Conservation (phyloP, 1,284 basidiomycete species). For the Inonotus hispidus region DNA sequence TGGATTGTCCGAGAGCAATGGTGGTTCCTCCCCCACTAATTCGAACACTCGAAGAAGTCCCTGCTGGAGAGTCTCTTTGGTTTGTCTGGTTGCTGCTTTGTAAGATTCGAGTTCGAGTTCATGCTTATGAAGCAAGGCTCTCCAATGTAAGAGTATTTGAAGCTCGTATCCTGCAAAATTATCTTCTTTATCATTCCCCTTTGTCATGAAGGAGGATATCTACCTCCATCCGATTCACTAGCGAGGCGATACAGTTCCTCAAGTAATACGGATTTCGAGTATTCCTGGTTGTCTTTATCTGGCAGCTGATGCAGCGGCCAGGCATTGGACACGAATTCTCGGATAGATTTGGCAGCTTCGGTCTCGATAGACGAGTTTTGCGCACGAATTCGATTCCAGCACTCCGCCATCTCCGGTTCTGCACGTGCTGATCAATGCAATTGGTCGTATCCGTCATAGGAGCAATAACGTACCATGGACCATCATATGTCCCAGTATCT, state of each 20-base stretch:
- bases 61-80: neutral
- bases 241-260: neutral
- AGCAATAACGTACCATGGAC: slow-evolving; percentile 1
- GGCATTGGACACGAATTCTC: neutral
- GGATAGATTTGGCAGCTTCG: neutral
- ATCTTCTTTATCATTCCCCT: neutral
- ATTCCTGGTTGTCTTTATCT: neutral
- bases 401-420: slow-evolving; percentile 4
- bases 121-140: slow-evolving; percentile 1
- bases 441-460: no score
- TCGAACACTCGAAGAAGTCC: neutral
- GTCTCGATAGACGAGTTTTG: neutral
- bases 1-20: neutral
- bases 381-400: neutral
- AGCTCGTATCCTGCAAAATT: neutral
- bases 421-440: neutral
- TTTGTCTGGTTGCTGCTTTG: neutral
- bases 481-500: neutral
- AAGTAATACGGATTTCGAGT: neutral
- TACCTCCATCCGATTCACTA: neutral
- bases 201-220: neutral
- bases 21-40: neutral
- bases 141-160: slow-evolving; percentile 6
- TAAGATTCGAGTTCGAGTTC: slow-evolving; percentile 5
- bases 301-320: neutral